These are phyloP conservation scores for Lichtheimia hyalospora DNA, from an alignment of 371 early-diverging fungal species.

Conservation along the genomic window DNA sequence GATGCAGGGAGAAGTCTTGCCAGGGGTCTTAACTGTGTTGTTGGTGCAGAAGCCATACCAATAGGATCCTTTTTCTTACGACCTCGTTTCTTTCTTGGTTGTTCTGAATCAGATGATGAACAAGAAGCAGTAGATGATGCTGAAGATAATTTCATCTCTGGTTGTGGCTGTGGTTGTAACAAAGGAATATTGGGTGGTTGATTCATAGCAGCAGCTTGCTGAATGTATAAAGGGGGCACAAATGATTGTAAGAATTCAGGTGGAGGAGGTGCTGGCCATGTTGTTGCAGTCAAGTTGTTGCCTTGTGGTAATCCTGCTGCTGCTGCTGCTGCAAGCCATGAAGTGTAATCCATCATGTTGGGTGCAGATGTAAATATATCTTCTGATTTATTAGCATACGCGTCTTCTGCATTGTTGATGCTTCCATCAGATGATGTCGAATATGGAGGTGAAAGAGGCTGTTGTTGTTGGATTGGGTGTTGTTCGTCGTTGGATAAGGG, in stretches of 20 bases:
- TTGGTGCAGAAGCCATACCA: conserved; percentile 32
- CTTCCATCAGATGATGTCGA: conserved; percentile 9
- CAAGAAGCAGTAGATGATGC: conserved; percentile 7
- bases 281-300: background rate
- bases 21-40: conserved; percentile 8
- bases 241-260: conserved; percentile 9
- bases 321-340: conserved; percentile 3
- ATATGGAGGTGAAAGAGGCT: conserved; percentile 19
- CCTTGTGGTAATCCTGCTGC: conserved; percentile 2
- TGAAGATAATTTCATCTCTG: background rate
- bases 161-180: background rate
- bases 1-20: background rate
- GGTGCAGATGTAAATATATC: background rate
- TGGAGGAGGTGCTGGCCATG: conserved; percentile 1
- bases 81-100: conserved; percentile 44
- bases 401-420: background rate
- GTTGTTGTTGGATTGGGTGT: background rate
- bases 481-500: conserved; percentile 3
- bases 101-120: conserved; percentile 26
- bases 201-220: background rate
- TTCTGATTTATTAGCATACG: conserved; percentile 1
- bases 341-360: conserved; percentile 6
- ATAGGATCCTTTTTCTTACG: conserved; percentile 38
- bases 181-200: too few species aligned
- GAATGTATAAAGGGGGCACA: conserved; percentile 19